Evolutionary conservation across 768 basidiomycete genomes (phyloP), one percentile per base, ranked within the genome.

Genomic region (Suillus variegatus): DNA sequence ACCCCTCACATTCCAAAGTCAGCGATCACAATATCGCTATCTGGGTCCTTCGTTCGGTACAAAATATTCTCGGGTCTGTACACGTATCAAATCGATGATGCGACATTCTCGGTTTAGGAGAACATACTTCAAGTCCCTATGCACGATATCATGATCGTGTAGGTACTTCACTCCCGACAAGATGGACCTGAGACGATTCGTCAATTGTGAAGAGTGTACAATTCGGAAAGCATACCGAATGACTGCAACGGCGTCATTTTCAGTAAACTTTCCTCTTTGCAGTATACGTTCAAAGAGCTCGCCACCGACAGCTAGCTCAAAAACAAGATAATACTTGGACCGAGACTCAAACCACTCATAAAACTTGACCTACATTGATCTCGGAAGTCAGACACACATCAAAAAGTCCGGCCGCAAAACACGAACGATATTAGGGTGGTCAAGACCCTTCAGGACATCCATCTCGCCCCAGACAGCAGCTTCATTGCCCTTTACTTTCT

Each of bases 291-390:
- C 92, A 74, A 99, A 99, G 2, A 99, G 85, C 73, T 99, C 97
- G 38, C 97, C 97, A 6, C 97, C 97, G 0, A 88, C 84, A 0
- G 95, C 97, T 10, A 99, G 90, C 76, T 98, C 94, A 72, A 97
- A 97, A 0, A 92, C 86, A n/a, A 99, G 87, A 74, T 96, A 99
- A 76, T 94, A 98, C 79, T 97, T 98, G 18, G 89, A 85, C 68
- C 95, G 83, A 10, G 92, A 94, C 73, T 99, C 97, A 75, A 99
- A 99, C 88, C 92, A 94, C 75, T 97, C 95, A 76, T 91, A 96
- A 72, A 97, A 95, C 74, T 96, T 97, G 64, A 97, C 94, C 94
- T 95, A 38, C 20, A 32, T 25, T 10, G 36, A 14, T 35, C 49
- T 51, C 14, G 49, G 38, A 62, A 51, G 14, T 62, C 47, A 35